Percentiles rank a stretch among this genome's conserved stretches.
Evolutionary conservation across 23 red algal genomes (phyloP).

Genomic region (Cyanidiococcus yangmingshanensis): DNA sequence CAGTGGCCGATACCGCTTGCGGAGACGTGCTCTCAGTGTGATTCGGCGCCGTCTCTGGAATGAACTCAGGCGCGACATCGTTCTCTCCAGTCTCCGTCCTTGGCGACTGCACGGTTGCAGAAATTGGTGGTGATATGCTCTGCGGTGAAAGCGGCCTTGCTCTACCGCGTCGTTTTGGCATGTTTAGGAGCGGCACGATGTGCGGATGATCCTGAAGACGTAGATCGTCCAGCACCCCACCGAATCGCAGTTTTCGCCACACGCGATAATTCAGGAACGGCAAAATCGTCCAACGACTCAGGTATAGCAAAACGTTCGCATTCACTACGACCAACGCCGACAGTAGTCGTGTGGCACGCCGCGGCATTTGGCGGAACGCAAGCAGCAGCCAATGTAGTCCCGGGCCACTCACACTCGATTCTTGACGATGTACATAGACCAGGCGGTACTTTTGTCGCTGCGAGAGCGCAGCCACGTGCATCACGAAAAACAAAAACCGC

Average conservation of each 20-base stretch:
- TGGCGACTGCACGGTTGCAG: not conserved
- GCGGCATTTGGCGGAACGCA: not conserved
- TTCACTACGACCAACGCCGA: not conserved
- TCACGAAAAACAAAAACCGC: not conserved
- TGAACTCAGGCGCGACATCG: too few relatives aligned
- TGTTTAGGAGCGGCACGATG: not conserved
- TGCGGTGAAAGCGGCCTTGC: not conserved
- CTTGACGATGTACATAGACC: not conserved
- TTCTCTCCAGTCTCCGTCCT: not conserved
- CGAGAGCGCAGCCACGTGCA: constrained; percentile 1
- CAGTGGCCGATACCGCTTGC: too few relatives aligned
- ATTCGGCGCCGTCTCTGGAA: too few relatives aligned
- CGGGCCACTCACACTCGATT: not conserved
- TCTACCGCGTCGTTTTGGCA: not conserved
- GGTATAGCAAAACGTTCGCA: not conserved
- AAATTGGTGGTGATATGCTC: not conserved
- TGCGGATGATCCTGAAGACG: not conserved
- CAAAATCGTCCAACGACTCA: not conserved
- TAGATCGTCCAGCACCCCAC: not conserved
- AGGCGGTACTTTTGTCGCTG: not conserved
- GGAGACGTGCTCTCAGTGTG: too few relatives aligned
- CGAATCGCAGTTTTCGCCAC: not conserved
- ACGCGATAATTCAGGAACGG: not conserved
- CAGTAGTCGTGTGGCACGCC: not conserved
- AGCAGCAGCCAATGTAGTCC: not conserved